Evolutionary conservation across 164 flowering plant species (phyloP), one percentile per base, ranked within the genome.

Genomic region (Aristolochia fimbriata): DNA sequence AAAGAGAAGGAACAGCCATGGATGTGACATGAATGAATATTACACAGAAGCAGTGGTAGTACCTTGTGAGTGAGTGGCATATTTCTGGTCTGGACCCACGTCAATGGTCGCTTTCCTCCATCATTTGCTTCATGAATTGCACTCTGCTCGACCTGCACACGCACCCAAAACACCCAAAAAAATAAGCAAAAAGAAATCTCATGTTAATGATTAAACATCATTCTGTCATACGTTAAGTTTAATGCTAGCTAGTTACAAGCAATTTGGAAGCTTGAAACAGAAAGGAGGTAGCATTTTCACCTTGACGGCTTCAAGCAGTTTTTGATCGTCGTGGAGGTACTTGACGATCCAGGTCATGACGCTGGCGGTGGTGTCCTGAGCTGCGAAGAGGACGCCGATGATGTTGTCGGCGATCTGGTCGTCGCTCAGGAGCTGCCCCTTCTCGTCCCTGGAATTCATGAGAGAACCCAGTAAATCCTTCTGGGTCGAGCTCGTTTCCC

Each of bases 291-390:
- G 43, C 15, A 15, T 15, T 57, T 30, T 62, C 76, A 87, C 98
- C 81, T 76, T 81, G 0, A 92, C 88, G 60, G 78, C 77, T 66
- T 85, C 83, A 20, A 84, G 82, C 75, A 89, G 83, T 50, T 80
- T 84, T 1, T 79, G 88, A 60, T 85, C 56, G 37, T 92, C 96
- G 59, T 79, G 84, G 47, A 92, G 84, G 79, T 78, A 92, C 81
- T 92, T 92, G 68, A 92, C 65, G 60, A 83, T 73, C 98, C 98
- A 92, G 30, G 98, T 89, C 65, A 92, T 67, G 47, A 74, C 91
- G 75, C 95, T 89, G 2, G 98, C 98, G 9, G 98, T 88, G 0
- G 98, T 92, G 63, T 92, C 98, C 52, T 83, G 91, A 31, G 98
- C 98, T 2, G 98, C 98, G 45, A 92, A 92, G 37, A 92, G 73